Evolutionary conservation across 1,139 yeast species (phyloP), one percentile per base, ranked within the genome.

Genomic region (Sugiyamaella paludigena): DNA sequence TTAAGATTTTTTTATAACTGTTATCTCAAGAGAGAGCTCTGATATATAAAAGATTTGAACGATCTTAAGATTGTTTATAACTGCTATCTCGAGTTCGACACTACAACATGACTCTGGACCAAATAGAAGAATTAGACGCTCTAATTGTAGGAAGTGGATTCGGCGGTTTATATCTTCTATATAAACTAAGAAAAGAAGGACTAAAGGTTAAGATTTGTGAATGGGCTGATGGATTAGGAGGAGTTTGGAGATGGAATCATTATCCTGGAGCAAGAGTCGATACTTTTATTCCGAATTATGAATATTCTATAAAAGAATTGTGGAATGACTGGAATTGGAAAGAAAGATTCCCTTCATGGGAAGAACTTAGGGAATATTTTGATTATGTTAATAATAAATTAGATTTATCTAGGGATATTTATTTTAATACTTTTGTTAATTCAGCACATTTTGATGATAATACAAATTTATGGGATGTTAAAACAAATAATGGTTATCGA

Each of bases 171-270:
- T 70, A 66, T 63, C 52, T 64, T 65, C 47, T 62, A 63, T 45
- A 67, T 66, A 44, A 63, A 65, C 33, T 63, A 67, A 57, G 69
- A 65, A 36, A 69, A 59, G 43, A 61, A 63, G 42, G 79, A 67
- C 59, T 67, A 68, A 54, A 69, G 59, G 53, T 51, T 26, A 61
- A 52, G 19, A 63, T 76, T 6, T 75, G 73, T 52, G 81, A 77
- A 51, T 72, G 72, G 53, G 78, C 73, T 50, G 66, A 63, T 43
- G 64, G 70, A 44, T 68, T 75, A 51, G 81, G 81, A n/a, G 81
- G 81, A 5, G 76, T 80, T 34, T 77, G 81, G 81, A 73, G 70
- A 60, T 77, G 78, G 44, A 77, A 77, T 56, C 69, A 78, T 2
- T 77, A 77, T 54, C 81, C 81, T 2, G 81, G 66, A 26, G 66